Conservation (phyloP, 768 basidiomycete species). For the Phaeotremella fagi region DNA sequence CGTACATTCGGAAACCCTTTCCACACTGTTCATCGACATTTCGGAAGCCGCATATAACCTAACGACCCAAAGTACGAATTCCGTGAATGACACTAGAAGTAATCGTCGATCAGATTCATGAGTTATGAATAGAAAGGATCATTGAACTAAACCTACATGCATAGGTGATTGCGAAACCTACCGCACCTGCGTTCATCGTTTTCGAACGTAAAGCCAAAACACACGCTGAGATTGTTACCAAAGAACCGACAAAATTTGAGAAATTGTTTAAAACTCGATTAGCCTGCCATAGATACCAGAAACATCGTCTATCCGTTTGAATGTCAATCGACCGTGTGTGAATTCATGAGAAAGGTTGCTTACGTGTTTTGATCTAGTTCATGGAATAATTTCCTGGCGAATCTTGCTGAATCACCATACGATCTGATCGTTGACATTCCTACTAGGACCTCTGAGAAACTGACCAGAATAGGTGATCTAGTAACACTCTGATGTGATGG, state of each 20-base stretch:
- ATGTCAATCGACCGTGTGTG: background rate
- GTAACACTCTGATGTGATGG: slow-evolving; percentile 40
- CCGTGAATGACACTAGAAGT: slow-evolving; percentile 43
- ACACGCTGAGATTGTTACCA: slow-evolving; percentile 48
- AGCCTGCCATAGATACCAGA: slow-evolving; percentile 50
- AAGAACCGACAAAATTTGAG: slow-evolving; percentile 46
- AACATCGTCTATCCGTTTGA: slow-evolving; percentile 40
- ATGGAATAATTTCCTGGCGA: slow-evolving; percentile 46
- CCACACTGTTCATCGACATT: slow-evolving; percentile 52
- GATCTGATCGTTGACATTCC: slow-evolving; percentile 51
- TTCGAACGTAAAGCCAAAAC: slow-evolving; percentile 46
- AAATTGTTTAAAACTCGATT: slow-evolving; percentile 47
- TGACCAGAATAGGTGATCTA: slow-evolving; percentile 49
- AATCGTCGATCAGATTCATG: slow-evolving; percentile 1
- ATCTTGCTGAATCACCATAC: slow-evolving; percentile 50
- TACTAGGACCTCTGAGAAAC: slow-evolving; percentile 48
- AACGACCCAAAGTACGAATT: slow-evolving; percentile 51
- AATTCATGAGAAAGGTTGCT: slow-evolving; percentile 3
- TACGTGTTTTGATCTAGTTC: slow-evolving; percentile 49
- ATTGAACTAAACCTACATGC: slow-evolving; percentile 28
- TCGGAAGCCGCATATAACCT: slow-evolving; percentile 46
- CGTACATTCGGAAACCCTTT: slow-evolving; percentile 49
- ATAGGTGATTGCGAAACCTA: slow-evolving; percentile 37
- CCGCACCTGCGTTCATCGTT: slow-evolving; percentile 46
- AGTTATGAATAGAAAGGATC: too few relatives aligned